Evolutionary conservation across 441 rosid genomes (phyloP).

Genomic region (Omphalea diandra): DNA sequence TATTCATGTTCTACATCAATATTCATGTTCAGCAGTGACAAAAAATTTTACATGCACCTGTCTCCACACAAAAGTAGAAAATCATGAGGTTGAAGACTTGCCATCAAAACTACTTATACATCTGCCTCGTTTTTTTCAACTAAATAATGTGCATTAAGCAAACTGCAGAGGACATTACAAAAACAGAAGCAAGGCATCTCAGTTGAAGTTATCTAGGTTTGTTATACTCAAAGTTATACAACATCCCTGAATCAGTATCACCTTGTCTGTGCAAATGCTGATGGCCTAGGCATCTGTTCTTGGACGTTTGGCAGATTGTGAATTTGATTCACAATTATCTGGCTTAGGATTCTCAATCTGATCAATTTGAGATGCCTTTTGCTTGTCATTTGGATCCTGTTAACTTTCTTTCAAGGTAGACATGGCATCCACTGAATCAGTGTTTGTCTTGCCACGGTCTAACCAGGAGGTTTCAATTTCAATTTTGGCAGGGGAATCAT

Average conservation of each 20-base stretch:
- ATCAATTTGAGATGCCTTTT: conserved; percentile 27
- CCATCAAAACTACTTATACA: conserved; percentile 22
- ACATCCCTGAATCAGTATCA: conserved; percentile 20
- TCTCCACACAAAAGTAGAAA: not conserved
- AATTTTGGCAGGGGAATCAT: conserved; percentile 33
- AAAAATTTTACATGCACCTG: conserved; percentile 9
- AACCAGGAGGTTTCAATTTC: conserved; percentile 33
- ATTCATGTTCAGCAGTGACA: too few species aligned
- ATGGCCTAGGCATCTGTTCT: conserved; percentile 38
- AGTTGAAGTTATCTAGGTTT: conserved; percentile 23
- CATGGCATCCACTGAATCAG: conserved; percentile 15
- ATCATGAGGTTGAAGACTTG: conserved; percentile 15
- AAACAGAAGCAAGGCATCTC: conserved; percentile 18
- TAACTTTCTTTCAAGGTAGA: conserved; percentile 30
- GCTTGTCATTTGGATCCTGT: conserved; percentile 27
- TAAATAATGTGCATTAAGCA: conserved; percentile 15
- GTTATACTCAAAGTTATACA: conserved; percentile 20
- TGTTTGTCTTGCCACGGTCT: conserved; percentile 26
- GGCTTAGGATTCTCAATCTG: conserved; percentile 29
- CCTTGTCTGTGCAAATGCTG: conserved; percentile 19
- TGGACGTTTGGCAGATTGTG: conserved; percentile 46
- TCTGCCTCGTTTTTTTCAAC: conserved; percentile 15
- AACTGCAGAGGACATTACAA: conserved; percentile 4
- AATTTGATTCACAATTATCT: conserved; percentile 25
- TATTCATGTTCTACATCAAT: too few species aligned